Base-by-base conservation (phyloP, 768 basidiomycete genomes). In the Artomyces pyxidatus region DNA sequence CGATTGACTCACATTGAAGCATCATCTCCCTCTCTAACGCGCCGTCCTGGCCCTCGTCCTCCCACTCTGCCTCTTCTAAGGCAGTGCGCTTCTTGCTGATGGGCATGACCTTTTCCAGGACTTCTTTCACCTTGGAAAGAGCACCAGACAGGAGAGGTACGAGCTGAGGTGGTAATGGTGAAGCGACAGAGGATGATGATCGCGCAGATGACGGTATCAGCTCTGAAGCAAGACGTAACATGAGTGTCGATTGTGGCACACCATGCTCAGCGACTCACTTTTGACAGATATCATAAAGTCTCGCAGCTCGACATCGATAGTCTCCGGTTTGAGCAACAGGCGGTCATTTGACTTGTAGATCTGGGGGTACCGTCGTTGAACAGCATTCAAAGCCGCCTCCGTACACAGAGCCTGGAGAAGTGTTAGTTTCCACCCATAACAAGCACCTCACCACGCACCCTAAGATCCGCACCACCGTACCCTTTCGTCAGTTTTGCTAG, bases 211-310 rank as follows among this genome's bases (percentile, higher is more conserved):
- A 96, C 0, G 96, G 96, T 0, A 97, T 85, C 25, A 98, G 74
- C 63, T 93, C 95, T 97, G 59, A 10, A 37, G 48, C 30, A 35
- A 42, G 17, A 25, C 12, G 51, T 32, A 21, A 23, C 30, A 42
- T 47, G 16, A 41, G 45, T 8, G 39, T 53, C 43, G 28, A 23
- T 45, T 56, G 45, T 27, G 19, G 40, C 22, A 40, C 29, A 49
- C 6, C 45, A 48, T n/a, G 23, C 26, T 25, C 22, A 39, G 21
- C 71, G n/a, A n/a, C 83, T 45, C 59, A 96, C 95, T 95, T 67
- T 96, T 92, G 49, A 96, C 81, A 2, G 95, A 90, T 59, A 95
- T 86, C 91, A 97, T 91, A 62, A 99, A 99, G 63, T 99, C 96
- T 35, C 89, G 75, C 43, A 96, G 72, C 28, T 84, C 79, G 16